Percentiles rank a stretch among this genome's conserved stretches.
Evolutionary conservation across 1,284 basidiomycete species (phyloP).

Genomic region (Heterobasidion annosum): DNA sequence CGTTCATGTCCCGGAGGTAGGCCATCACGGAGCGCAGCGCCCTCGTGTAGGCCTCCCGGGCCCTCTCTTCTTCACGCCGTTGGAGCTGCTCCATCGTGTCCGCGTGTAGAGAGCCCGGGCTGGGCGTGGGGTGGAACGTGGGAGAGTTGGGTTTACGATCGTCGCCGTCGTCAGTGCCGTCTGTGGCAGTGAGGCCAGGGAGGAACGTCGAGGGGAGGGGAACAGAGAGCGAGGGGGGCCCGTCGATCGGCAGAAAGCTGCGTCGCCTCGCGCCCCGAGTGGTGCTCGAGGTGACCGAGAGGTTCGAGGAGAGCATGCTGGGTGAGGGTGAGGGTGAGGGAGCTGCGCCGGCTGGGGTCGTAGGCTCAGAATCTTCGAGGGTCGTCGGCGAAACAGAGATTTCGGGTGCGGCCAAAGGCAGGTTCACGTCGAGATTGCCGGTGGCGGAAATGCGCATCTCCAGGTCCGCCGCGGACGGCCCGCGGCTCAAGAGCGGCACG

Average conservation of each 20-base stretch:
- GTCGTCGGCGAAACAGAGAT: not conserved
- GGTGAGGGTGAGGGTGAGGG: slow-evolving; percentile 18
- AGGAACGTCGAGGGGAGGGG: slow-evolving; percentile 57
- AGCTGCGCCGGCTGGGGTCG: slow-evolving; percentile 14
- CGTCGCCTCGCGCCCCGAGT: slow-evolving; percentile 59
- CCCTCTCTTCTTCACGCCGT: slow-evolving; percentile 61
- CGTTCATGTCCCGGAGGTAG: slow-evolving; percentile 92
- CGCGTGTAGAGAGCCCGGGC: slow-evolving; percentile 25
- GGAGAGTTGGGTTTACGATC: not conserved
- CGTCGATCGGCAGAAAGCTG: slow-evolving; percentile 80
- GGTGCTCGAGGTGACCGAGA: slow-evolving; percentile 20
- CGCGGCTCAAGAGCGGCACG: not conserved
- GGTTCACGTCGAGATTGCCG: not conserved
- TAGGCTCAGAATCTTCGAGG: not conserved
- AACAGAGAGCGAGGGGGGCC: slow-evolving; percentile 40
- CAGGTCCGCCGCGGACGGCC: not conserved
- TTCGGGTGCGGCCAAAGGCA: not conserved
- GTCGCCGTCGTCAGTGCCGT: not conserved
- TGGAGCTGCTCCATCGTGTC: slow-evolving; percentile 35
- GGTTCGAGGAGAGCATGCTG: slow-evolving; percentile 33
- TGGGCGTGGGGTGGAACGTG: not conserved
- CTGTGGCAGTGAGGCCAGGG: slow-evolving; percentile 37
- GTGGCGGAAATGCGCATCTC: not conserved
- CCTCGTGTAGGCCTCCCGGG: slow-evolving; percentile 59
- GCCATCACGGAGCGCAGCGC: slow-evolving; percentile 88